These are phyloP conservation scores for Colletotrichum magnum DNA, from an alignment of 2,329 filamentous ascomycete genomes.

Conservation along the genomic window DNA sequence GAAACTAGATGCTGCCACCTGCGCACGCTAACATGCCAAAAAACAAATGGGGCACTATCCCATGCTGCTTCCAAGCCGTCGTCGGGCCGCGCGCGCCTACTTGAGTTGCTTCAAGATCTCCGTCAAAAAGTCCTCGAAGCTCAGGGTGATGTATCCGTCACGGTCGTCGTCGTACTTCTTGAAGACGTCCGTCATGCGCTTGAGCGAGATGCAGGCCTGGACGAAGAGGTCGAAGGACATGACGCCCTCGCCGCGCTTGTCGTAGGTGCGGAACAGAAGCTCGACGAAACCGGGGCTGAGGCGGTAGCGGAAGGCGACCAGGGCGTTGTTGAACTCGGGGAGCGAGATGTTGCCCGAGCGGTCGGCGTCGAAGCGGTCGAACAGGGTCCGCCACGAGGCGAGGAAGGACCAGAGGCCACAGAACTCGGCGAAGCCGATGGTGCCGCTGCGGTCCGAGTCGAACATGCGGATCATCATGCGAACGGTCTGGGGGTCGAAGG, in stretches of 20 bases:
- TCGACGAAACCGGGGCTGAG: conserved; percentile 87
- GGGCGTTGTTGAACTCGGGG: conserved; percentile 88
- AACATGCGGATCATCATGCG: conserved; percentile 99
- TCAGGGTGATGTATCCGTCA: conserved; percentile 90
- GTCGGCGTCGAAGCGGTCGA: conserved; percentile 95
- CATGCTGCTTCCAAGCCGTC: not conserved
- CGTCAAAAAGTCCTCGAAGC: conserved; percentile 85
- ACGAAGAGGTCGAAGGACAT: conserved; percentile 98
- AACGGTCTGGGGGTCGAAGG: conserved; percentile 94
- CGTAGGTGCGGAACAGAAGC: conserved; percentile 89
- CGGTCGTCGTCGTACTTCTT: conserved; percentile 99
- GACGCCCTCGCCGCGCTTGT: conserved; percentile 78
- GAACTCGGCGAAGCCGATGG: conserved; percentile 96
- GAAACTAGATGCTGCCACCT: conserved; percentile 10
- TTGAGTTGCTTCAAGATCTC: conserved; percentile 75
- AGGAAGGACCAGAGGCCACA: conserved; percentile 97
- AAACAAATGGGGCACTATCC: not conserved
- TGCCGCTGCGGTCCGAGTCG: conserved; percentile 89
- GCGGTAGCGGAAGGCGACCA: conserved; percentile 94
- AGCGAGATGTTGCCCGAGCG: conserved; percentile 88
- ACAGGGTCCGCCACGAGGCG: conserved; percentile 92
- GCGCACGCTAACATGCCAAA: conserved; percentile 13
- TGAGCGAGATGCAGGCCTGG: conserved; percentile 95
- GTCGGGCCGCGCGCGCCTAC: conserved; percentile 47
- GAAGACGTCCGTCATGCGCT: conserved; percentile 99